Evolutionary conservation across 2,329 filamentous ascomycete genomes (phyloP).

Genomic region (Aspergillus pseudonomiae): DNA sequence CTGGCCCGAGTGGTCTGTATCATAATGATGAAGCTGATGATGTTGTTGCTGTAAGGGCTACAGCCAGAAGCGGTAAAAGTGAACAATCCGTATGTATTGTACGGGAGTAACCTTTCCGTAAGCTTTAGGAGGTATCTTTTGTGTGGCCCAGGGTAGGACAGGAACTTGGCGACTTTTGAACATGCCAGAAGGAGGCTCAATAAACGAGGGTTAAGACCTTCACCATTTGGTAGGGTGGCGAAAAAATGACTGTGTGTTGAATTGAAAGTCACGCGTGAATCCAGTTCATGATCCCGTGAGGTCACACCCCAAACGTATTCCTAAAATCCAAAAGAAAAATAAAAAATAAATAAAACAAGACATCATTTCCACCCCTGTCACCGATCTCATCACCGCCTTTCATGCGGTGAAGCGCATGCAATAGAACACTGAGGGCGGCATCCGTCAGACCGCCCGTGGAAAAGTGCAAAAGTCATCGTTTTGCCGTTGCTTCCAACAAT

Average conservation of each 20-base stretch:
- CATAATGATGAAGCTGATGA: not conserved
- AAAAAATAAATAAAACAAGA: not conserved
- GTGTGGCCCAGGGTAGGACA: slow-evolving; percentile 3
- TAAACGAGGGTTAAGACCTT: not conserved
- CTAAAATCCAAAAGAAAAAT: not conserved
- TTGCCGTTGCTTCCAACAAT: slow-evolving; percentile 35
- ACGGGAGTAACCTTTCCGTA: not conserved
- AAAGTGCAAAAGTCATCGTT: slow-evolving; percentile 31
- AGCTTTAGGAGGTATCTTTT: not conserved
- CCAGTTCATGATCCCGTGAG: not conserved
- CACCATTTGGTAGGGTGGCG: not conserved
- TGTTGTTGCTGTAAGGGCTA: slow-evolving; percentile 4
- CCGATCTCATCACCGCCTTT: slow-evolving; percentile 42
- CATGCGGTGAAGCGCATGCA: slow-evolving; percentile 41
- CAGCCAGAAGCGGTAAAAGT: slow-evolving; percentile 6
- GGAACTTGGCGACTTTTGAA: not conserved
- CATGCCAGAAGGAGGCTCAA: slow-evolving; percentile 3
- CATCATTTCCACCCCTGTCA: slow-evolving; percentile 15
- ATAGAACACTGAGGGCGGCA: slow-evolving; percentile 20
- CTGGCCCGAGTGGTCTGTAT: not conserved
- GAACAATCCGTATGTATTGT: not conserved
- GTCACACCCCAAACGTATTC: not conserved
- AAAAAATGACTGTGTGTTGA: not conserved
- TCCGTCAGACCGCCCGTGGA: slow-evolving; percentile 38
- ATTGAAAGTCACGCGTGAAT: not conserved